These are phyloP conservation scores for Davidsoniella virescens DNA, from an alignment of 2,329 filamentous ascomycete genomes.

Conservation along the genomic window DNA sequence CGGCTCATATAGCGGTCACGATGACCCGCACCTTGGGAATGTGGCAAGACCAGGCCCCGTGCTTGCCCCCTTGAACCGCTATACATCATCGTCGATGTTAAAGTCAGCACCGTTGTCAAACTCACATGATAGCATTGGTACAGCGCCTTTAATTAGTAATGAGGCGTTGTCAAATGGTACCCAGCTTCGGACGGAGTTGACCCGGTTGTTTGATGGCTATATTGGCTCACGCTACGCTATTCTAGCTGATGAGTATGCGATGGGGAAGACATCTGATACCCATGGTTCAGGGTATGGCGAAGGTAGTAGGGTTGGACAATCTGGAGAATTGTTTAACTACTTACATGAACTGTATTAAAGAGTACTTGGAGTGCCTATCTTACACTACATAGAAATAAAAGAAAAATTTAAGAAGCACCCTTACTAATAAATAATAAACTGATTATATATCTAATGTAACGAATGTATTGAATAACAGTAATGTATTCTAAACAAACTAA, in stretches of 20 bases:
- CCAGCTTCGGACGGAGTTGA: slow-evolving; percentile 38
- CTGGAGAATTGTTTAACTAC: slow-evolving; percentile 8
- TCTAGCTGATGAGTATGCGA: slow-evolving; percentile 3
- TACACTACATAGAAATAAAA: no score
- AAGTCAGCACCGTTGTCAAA: slow-evolving; percentile 7
- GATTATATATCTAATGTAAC: no score
- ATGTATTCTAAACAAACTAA: no score
- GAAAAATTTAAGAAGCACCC: no score
- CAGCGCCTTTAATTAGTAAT: slow-evolving; percentile 7
- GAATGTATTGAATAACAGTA: no score
- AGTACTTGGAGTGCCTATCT: background rate
- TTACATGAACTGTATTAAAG: slow-evolving; percentile 8
- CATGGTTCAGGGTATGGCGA: slow-evolving; percentile 1
- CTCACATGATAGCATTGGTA: slow-evolving; percentile 13
- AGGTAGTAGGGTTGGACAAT: background rate
- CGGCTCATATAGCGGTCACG: slow-evolving; percentile 1
- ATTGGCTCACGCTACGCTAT: slow-evolving; percentile 18
- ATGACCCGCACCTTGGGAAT: slow-evolving; percentile 4
- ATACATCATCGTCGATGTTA: slow-evolving; percentile 2
- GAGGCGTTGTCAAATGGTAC: slow-evolving; percentile 25
- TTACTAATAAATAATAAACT: no score
- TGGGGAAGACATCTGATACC: background rate
- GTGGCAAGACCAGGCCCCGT: slow-evolving; percentile 3
- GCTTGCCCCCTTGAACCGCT: slow-evolving; percentile 7
- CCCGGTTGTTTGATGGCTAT: slow-evolving; percentile 27